Evolutionary conservation across 2,329 filamentous ascomycete genomes (phyloP).

Genomic region (Myriosclerotinia curreyana): DNA sequence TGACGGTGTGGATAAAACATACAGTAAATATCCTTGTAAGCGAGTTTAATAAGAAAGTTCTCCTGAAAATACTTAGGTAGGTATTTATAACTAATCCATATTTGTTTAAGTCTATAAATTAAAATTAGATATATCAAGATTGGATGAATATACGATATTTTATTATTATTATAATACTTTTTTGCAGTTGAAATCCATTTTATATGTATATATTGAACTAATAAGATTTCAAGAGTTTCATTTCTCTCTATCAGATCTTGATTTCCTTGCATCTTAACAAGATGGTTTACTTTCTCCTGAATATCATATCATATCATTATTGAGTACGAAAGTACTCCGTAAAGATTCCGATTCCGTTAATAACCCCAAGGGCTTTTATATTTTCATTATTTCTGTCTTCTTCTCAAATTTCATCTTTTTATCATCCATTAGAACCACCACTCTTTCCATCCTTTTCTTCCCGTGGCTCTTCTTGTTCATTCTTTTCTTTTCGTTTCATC

Average conservation of each 20-base stretch:
- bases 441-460: slow-evolving; percentile 38
- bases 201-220: background rate
- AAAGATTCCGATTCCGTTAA: no score
- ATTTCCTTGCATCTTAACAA: background rate
- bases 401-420: background rate
- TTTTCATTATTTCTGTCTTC: slow-evolving; percentile 19
- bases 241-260: slow-evolving; percentile 7
- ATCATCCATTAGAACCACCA: slow-evolving; percentile 38
- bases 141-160: no score
- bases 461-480: slow-evolving; percentile 53
- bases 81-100: no score
- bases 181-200: no score
- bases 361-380: slow-evolving; percentile 1
- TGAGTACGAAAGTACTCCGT: no score
- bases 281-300: slow-evolving; percentile 12
- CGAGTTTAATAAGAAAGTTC: background rate
- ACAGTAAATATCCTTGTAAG: slow-evolving; percentile 7
- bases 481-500: slow-evolving; percentile 88
- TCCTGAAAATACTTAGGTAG: background rate
- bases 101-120: no score
- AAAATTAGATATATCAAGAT: no score
- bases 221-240: slow-evolving; percentile 9
- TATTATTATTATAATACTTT: no score
- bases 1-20: slow-evolving; percentile 9
- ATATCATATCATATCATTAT: slow-evolving; percentile 18